These are phyloP conservation scores for Berberis thunbergii DNA, from an alignment of 164 flowering plant genomes.

Conservation along the genomic window DNA sequence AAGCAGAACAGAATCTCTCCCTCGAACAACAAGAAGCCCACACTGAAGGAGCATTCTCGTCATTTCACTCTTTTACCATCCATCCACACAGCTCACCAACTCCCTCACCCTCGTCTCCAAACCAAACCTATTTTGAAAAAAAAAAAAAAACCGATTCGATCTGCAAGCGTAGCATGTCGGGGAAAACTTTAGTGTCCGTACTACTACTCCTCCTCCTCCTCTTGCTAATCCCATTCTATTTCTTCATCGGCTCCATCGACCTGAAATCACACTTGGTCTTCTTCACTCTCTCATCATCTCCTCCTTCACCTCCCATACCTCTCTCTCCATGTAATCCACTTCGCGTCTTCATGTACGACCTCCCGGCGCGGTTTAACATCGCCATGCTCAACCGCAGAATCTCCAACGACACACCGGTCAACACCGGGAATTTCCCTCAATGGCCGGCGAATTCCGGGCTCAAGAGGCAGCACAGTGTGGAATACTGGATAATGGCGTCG, in stretches of 20 bases:
- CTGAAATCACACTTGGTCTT: constrained; percentile 42
- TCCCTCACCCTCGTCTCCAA: not conserved
- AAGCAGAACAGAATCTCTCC: not conserved
- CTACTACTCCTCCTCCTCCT: constrained; percentile 17
- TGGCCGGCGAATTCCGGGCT: constrained; percentile 70
- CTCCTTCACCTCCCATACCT: constrained; percentile 8
- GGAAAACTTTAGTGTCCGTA: constrained; percentile 15
- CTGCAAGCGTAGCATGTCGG: constrained; percentile 15
- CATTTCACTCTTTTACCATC: not conserved
- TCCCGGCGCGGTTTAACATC: constrained; percentile 65
- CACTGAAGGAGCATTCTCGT: not conserved
- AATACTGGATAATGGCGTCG: constrained; percentile 95
- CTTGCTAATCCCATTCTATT: constrained; percentile 24
- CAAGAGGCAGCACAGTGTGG: constrained; percentile 83
- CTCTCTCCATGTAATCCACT: constrained; percentile 35
- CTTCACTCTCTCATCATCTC: constrained; percentile 9
- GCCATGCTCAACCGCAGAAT: constrained; percentile 43
- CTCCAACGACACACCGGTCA: constrained; percentile 28
- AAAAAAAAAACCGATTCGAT: too few relatives aligned
- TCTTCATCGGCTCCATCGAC: constrained; percentile 41
- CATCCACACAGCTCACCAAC: not conserved
- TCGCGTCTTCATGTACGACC: constrained; percentile 82
- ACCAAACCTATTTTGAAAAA: too few relatives aligned
- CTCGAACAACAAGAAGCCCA: not conserved
- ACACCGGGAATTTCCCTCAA: constrained; percentile 31